Percentiles rank a stretch among this genome's conserved stretches.
These are phyloP conservation scores for Globisporangium takayamanum DNA, from an alignment of 352 stramenopile genomes.

Conservation along the genomic window DNA sequence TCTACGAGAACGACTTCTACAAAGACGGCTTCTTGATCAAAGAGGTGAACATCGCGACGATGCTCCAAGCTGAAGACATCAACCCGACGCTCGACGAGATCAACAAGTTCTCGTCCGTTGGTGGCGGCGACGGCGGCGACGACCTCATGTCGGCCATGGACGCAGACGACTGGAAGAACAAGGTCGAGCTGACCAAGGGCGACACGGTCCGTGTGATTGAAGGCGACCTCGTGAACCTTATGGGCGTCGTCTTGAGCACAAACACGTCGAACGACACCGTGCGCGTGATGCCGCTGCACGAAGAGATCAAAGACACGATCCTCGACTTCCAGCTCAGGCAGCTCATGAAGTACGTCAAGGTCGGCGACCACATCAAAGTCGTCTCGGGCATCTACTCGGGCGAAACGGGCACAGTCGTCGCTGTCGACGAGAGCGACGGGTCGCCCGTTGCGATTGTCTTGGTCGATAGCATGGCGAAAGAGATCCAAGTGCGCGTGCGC, in stretches of 20 bases:
- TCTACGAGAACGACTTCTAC: constrained; percentile 86
- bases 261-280: constrained; percentile 86
- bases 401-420: constrained; percentile 86
- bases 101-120: constrained; percentile 75
- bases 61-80: constrained; percentile 80
- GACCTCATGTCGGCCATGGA: constrained; percentile 69
- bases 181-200: constrained; percentile 85
- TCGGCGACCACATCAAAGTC: constrained; percentile 91
- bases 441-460: constrained; percentile 84
- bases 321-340: constrained; percentile 87
- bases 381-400: constrained; percentile 86
- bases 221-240: constrained; percentile 85
- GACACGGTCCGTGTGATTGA: constrained; percentile 87
- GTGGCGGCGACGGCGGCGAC: constrained; percentile 61
- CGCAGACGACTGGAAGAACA: constrained; percentile 85
- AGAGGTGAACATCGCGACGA: constrained; percentile 83
- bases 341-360: constrained; percentile 88
- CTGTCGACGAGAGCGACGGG: constrained; percentile 78
- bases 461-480: constrained; percentile 86
- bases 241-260: constrained; percentile 86
- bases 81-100: constrained; percentile 85
- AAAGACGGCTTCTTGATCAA: constrained; percentile 86
- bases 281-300: constrained; percentile 84
- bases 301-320: constrained; percentile 90
- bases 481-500: constrained; percentile 88